Conservation (phyloP, 2,329 filamentous ascomycete genomes). For the Chaetothyriales sp. region DNA sequence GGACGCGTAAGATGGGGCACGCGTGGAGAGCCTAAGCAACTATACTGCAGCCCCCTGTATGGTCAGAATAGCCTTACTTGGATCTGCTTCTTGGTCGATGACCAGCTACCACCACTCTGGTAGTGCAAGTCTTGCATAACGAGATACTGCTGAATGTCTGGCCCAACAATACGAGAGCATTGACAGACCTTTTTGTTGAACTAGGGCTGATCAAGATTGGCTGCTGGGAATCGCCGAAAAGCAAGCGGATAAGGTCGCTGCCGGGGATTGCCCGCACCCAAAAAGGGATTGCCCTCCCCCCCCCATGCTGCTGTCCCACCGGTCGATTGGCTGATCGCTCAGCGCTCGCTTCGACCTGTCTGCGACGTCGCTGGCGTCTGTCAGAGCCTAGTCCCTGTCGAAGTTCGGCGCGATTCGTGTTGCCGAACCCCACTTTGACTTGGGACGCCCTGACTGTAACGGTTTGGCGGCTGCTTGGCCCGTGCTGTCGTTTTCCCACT, state of each 20-base stretch:
- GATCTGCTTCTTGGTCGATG: constrained; percentile 20
- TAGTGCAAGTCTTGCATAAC: neutral
- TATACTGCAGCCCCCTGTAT: constrained; percentile 22
- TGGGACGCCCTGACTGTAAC: neutral
- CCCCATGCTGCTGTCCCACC: too few species aligned
- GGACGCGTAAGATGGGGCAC: constrained; percentile 20
- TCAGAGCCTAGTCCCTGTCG: neutral
- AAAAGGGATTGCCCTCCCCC: too few species aligned
- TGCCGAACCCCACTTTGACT: neutral
- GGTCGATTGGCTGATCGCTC: neutral
- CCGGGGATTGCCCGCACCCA: too few species aligned
- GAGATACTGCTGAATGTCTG: too few species aligned
- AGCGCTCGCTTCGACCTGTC: neutral
- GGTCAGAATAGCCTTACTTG: constrained; percentile 15
- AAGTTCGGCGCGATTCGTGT: neutral
- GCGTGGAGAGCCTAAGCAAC: constrained; percentile 14
- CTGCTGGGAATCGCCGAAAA: too few species aligned
- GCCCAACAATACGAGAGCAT: too few species aligned
- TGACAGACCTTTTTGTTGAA: too few species aligned
- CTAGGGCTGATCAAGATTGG: too few species aligned
- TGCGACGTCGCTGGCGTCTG: neutral
- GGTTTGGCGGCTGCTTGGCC: neutral
- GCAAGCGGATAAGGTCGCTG: too few species aligned
- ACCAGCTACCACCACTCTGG: constrained; percentile 15
- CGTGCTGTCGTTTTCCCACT: neutral